Percentiles rank a stretch among this genome's conserved stretches.
These are phyloP conservation scores for Kodamaea leandrae DNA, from an alignment of 805 yeast species.

Conservation along the genomic window DNA sequence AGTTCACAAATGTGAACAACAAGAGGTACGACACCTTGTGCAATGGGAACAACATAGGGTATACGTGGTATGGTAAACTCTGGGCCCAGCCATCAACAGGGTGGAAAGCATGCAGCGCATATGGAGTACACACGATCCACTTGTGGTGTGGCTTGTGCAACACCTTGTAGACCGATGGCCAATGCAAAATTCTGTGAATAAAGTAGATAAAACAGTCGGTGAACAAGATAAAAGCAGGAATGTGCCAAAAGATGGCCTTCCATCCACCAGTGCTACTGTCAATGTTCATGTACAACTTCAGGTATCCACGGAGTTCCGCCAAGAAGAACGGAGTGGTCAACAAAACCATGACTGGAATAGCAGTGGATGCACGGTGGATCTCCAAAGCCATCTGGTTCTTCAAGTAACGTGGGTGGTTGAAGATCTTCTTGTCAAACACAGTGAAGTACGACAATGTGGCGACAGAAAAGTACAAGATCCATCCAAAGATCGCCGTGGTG, in stretches of 20 bases:
- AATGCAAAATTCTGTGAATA: constrained; percentile 90
- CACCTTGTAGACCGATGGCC: constrained; percentile 82
- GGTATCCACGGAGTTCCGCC: constrained; percentile 78
- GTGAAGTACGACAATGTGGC: constrained; percentile 76
- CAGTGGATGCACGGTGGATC: constrained; percentile 68
- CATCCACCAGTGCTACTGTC: constrained; percentile 66
- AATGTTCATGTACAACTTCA: constrained; percentile 68
- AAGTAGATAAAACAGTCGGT: constrained; percentile 92
- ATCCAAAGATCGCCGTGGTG: constrained; percentile 78
- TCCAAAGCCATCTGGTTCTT: constrained; percentile 91
- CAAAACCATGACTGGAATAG: constrained; percentile 87
- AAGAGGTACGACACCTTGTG: constrained; percentile 81
- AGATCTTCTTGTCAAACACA: constrained; percentile 82
- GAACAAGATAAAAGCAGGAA: constrained; percentile 80
- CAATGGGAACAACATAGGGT: constrained; percentile 88
- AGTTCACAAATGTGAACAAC: constrained; percentile 86
- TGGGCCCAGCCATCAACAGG: constrained; percentile 96
- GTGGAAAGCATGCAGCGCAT: constrained; percentile 97
- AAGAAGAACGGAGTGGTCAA: constrained; percentile 90
- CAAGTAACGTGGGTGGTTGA: constrained; percentile 93
- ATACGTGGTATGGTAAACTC: constrained; percentile 89
- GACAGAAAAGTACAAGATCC: constrained; percentile 70
- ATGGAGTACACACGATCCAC: constrained; percentile 98
- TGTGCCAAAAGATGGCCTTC: constrained; percentile 61
- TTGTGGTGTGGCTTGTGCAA: constrained; percentile 98